Evolutionary conservation across 805 yeast genomes (phyloP).

Genomic region (Saccharomyces paradoxus): DNA sequence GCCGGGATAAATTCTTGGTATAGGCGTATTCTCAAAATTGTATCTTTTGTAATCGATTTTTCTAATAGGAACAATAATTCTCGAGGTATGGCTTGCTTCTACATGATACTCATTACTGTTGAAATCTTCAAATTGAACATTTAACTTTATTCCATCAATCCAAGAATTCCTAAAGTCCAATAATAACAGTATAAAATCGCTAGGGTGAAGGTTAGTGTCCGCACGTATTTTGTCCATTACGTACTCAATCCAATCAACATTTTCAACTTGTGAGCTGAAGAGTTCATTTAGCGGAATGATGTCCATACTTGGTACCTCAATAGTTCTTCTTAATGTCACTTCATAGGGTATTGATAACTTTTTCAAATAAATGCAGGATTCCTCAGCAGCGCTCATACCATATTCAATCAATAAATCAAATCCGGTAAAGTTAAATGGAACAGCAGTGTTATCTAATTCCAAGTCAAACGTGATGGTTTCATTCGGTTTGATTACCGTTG

Average conservation of each 20-base stretch:
- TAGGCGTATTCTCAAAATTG: slow-evolving; percentile 32
- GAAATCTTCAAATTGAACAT: slow-evolving; percentile 30
- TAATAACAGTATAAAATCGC: slow-evolving; percentile 55
- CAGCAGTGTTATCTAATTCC: slow-evolving; percentile 18
- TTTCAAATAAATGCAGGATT: slow-evolving; percentile 16
- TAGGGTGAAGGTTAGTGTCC: slow-evolving; percentile 24
- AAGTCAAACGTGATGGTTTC: slow-evolving; percentile 17
- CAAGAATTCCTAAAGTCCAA: slow-evolving; percentile 79
- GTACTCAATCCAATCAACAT: slow-evolving; percentile 25
- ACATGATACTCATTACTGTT: slow-evolving; percentile 22
- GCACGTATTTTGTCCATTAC: slow-evolving; percentile 12
- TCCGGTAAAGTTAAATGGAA: slow-evolving; percentile 16
- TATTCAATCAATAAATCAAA: slow-evolving; percentile 23
- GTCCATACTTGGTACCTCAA: slow-evolving; percentile 66
- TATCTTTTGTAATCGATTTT: slow-evolving; percentile 38
- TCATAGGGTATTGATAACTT: slow-evolving; percentile 21
- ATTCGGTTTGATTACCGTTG: slow-evolving; percentile 18
- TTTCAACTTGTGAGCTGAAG: slow-evolving; percentile 15
- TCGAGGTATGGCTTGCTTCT: slow-evolving; percentile 39
- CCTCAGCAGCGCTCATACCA: slow-evolving; percentile 18
- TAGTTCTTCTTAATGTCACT: slow-evolving; percentile 41
- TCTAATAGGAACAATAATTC: slow-evolving; percentile 65
- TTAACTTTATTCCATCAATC: slow-evolving; percentile 44
- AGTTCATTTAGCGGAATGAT: slow-evolving; percentile 47
- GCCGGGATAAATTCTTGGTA: slow-evolving; percentile 59